Conservation (phyloP, 805 yeast genomes). For the Metschnikowia vanudenii region DNA sequence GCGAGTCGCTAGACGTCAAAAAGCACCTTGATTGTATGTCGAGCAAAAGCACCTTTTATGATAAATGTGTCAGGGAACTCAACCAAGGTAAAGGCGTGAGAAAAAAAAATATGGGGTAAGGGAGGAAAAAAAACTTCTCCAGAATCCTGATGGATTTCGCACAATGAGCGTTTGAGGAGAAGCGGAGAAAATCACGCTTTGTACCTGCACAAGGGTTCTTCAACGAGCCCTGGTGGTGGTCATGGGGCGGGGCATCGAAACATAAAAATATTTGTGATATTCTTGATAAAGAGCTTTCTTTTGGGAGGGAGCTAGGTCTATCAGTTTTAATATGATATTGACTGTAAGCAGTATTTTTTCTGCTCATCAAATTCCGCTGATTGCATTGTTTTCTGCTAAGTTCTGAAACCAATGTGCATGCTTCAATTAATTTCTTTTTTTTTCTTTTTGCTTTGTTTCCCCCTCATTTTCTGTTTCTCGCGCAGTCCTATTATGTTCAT, state of each 20-base stretch:
- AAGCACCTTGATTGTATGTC: neutral
- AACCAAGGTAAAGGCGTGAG: constrained; percentile 6
- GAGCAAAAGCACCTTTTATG: neutral
- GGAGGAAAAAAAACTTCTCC: constrained; percentile 19
- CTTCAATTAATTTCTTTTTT: constrained; percentile 1
- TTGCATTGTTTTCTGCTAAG: no score
- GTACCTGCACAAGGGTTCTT: constrained; percentile 3
- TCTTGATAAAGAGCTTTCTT: no score
- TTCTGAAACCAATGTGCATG: neutral
- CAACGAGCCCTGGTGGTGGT: no score
- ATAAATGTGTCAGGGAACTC: constrained; percentile 5
- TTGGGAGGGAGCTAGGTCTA: no score
- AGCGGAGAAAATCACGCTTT: constrained; percentile 18
- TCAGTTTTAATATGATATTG: no score
- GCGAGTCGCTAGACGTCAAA: neutral
- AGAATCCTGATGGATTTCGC: constrained; percentile 17
- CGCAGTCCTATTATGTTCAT: neutral
- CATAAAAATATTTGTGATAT: neutral
- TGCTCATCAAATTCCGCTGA: no score
- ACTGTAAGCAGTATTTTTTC: no score
- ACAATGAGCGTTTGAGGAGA: constrained; percentile 19
- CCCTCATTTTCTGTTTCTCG: constrained; percentile 2
- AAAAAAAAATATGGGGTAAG: constrained; percentile 21
- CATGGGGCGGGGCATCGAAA: constrained; percentile 1
- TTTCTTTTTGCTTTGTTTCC: neutral